Evolutionary conservation across 345 rosid genomes (phyloP).

Genomic region (Salix caprea): DNA sequence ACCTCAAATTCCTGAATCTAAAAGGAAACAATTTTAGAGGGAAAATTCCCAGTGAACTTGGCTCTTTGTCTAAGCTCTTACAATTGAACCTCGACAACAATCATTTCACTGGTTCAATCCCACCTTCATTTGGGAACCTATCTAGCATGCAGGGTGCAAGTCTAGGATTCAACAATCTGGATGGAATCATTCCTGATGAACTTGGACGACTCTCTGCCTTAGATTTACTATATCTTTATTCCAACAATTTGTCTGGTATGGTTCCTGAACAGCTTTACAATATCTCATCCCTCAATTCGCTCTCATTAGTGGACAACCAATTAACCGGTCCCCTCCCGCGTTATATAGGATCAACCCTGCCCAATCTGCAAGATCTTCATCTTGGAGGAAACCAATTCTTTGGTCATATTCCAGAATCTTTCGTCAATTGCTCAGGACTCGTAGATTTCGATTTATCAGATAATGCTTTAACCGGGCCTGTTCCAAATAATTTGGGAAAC

Average conservation of each 20-base stretch:
- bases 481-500: not conserved
- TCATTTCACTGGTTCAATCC: not conserved
- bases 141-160: rapidly evolving
- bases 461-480: no score
- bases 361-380: not conserved
- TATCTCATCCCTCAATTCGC: not conserved
- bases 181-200: not conserved
- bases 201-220: not conserved
- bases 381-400: not conserved
- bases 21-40: not conserved
- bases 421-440: not conserved
- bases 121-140: not conserved
- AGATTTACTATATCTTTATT: not conserved
- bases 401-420: no score
- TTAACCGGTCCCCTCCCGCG: not conserved
- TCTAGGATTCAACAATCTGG: not conserved
- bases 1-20: no score
- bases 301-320: no score
- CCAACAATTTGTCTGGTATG: no score
- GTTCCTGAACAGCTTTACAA: not conserved
- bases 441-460: no score
- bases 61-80: not conserved
- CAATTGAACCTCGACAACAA: not conserved
- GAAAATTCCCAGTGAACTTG: not conserved
- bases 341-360: not conserved